Base-by-base conservation (phyloP, 2,329 filamentous ascomycete genomes). In the Tothia fuscella region DNA sequence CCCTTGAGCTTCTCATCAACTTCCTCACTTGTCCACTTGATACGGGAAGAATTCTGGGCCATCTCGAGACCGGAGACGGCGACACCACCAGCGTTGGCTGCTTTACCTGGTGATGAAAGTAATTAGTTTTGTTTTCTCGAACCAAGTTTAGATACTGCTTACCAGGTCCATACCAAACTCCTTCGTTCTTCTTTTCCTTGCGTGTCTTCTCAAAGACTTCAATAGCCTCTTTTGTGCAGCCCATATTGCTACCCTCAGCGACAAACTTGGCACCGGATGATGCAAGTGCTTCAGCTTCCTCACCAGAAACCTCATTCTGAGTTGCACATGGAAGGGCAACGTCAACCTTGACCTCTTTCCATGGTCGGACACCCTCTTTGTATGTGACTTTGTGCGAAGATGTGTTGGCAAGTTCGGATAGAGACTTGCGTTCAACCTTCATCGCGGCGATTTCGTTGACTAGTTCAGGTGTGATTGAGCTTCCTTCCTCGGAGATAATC, bases 221-320 rank as follows among this genome's bases (percentile, higher is more conserved):
- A 56, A 98, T 95, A 52, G 89, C 89, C 50, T 83, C 87, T 66
- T 91, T 86, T 25, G 88, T 95, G 73, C 87, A 95, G 50, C 91
- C 91, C 91, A 98, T 96, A 78, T 96, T 96, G 67, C 82, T 91
- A 44, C 91, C 91, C 70, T 98, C 91, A 45, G 91, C 91, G 51
- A 96, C 80, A 70, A 86, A 93, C 61, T 80, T 77, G 58, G 74
- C 75, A 51, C 89, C 89, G 46, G 74, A 74, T 38, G 72, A 72
- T 46, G 95, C 76, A 33, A 96, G 76, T 14, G 75, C 78, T 68
- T 85, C 71, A 41, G 88, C 91, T 72, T 98, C 91, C 55, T 91
- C 86, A 59, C 80, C 78, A 58, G 76, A 87, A 57, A 98, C 86
- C 70, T 98, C 91, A 72, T 98, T 98, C 74, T 98, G 88, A 46